phyloP scores from a whole-genome alignment of 176 grass and related monocot species.

The Elaeis guineensis region DNA sequence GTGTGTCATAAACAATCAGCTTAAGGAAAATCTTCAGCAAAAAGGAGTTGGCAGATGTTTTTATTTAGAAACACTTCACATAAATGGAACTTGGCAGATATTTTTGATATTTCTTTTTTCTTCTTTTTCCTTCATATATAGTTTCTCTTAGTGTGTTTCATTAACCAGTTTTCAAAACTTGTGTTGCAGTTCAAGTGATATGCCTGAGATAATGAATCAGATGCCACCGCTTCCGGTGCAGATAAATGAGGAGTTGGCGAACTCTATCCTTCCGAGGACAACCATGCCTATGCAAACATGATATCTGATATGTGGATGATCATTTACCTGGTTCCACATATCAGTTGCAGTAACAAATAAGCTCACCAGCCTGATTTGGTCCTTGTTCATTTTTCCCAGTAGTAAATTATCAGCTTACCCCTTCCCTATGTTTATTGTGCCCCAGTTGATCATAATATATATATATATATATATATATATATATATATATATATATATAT shows the following conservation, averaged over 20 bases:
- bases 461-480: too few species aligned
- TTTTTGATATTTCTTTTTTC: too few species aligned
- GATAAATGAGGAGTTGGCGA: slow-evolving; percentile 91
- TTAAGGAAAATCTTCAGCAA: too few species aligned
- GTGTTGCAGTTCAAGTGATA: slow-evolving; percentile 75
- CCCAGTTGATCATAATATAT: not conserved
- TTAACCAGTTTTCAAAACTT: slow-evolving; percentile 5
- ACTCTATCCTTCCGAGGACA: slow-evolving; percentile 72
- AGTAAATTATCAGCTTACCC: not conserved
- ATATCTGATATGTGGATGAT: not conserved
- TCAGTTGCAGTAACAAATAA: too few species aligned
- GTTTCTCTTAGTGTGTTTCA: too few species aligned
- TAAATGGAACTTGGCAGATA: too few species aligned
- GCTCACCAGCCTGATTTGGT: not conserved
- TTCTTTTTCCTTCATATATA: too few species aligned
- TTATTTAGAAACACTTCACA: too few species aligned
- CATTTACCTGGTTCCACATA: not conserved
- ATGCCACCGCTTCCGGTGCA: slow-evolving; percentile 91
- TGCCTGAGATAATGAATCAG: slow-evolving; percentile 98
- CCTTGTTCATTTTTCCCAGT: not conserved
- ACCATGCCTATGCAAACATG: slow-evolving; percentile 64
- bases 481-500: too few species aligned
- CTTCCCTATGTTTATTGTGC: not conserved
- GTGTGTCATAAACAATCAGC: too few species aligned
- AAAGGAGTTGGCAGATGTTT: too few species aligned